Evolutionary conservation across 768 basidiomycete genomes (phyloP).

Genomic region (Trichaptum fuscoviolaceum): DNA sequence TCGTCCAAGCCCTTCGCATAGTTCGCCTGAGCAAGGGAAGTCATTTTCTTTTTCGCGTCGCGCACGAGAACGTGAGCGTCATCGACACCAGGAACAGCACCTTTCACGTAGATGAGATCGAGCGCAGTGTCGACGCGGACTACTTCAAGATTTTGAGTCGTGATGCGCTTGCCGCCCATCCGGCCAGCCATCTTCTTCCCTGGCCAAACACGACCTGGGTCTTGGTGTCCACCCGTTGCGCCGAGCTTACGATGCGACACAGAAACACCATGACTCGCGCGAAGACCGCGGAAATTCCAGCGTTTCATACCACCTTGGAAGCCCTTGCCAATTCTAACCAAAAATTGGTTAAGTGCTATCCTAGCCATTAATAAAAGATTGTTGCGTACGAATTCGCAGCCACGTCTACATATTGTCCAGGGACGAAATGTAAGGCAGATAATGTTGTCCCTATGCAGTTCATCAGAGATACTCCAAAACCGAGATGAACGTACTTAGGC

Average conservation of each 20-base stretch:
- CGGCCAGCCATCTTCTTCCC: slow-evolving; percentile 99
- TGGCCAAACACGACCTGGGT: slow-evolving; percentile 93
- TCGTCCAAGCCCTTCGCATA: slow-evolving; percentile 69
- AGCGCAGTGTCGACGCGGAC: slow-evolving; percentile 82
- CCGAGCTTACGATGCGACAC: slow-evolving; percentile 90
- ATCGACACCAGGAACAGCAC: slow-evolving; percentile 87
- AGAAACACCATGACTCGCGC: slow-evolving; percentile 95
- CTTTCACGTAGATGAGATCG: slow-evolving; percentile 86
- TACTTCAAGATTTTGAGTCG: slow-evolving; percentile 84
- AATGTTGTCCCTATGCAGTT: slow-evolving; percentile 67
- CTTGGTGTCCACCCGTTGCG: slow-evolving; percentile 93
- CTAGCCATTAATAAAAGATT: background rate
- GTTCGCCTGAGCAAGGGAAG: slow-evolving; percentile 53
- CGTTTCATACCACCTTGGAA: slow-evolving; percentile 97
- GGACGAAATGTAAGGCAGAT: slow-evolving; percentile 92
- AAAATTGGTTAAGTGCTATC: background rate
- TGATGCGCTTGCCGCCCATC: slow-evolving; percentile 78
- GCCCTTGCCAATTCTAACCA: slow-evolving; percentile 85
- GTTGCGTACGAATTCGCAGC: slow-evolving; percentile 76
- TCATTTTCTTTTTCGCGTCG: slow-evolving; percentile 87
- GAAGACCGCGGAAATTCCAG: slow-evolving; percentile 87
- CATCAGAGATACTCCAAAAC: background rate
- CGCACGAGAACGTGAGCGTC: slow-evolving; percentile 80
- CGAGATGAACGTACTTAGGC: slow-evolving; percentile 22
- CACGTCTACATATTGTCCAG: slow-evolving; percentile 93